Evolutionary conservation across 2,329 filamentous ascomycete species (phyloP).

Genomic region (Epichloe elymi): DNA sequence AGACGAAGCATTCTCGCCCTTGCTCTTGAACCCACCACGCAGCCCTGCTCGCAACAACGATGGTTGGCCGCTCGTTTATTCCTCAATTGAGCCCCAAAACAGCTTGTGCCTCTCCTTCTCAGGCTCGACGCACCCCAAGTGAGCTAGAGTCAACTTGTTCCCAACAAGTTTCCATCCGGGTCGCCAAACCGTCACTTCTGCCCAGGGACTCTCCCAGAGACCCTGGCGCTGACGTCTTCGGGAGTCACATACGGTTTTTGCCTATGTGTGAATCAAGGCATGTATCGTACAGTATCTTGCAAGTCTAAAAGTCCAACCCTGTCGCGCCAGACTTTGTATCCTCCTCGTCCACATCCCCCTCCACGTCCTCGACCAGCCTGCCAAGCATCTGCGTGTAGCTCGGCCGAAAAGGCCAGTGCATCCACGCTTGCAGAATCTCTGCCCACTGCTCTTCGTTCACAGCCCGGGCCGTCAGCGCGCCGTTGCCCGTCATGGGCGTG

Average conservation of each 20-base stretch:
- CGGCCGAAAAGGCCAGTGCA: slow-evolving; percentile 53
- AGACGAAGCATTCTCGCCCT: too few species aligned
- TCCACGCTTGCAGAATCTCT: slow-evolving; percentile 46
- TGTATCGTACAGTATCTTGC: too few species aligned
- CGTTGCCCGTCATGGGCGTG: slow-evolving; percentile 22
- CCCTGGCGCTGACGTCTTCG: neutral
- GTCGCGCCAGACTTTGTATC: slow-evolving; percentile 11
- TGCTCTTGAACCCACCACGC: too few species aligned
- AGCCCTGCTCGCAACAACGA: too few species aligned
- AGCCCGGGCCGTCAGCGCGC: slow-evolving; percentile 30
- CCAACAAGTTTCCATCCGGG: neutral
- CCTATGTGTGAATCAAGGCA: too few species aligned
- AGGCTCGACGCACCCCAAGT: neutral
- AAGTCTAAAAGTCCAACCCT: neutral
- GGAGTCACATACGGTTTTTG: too few species aligned
- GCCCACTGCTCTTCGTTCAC: slow-evolving; percentile 42
- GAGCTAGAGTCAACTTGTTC: neutral
- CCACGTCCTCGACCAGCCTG: slow-evolving; percentile 21
- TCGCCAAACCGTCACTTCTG: too few species aligned
- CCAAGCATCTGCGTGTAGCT: slow-evolving; percentile 33
- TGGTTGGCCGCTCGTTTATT: neutral
- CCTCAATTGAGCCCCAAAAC: neutral
- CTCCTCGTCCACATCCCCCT: slow-evolving; percentile 13
- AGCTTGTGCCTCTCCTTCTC: neutral
- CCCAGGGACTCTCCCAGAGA: neutral